These are phyloP conservation scores for Rhodotorula graminis DNA, from an alignment of 768 basidiomycete species.

Conservation along the genomic window DNA sequence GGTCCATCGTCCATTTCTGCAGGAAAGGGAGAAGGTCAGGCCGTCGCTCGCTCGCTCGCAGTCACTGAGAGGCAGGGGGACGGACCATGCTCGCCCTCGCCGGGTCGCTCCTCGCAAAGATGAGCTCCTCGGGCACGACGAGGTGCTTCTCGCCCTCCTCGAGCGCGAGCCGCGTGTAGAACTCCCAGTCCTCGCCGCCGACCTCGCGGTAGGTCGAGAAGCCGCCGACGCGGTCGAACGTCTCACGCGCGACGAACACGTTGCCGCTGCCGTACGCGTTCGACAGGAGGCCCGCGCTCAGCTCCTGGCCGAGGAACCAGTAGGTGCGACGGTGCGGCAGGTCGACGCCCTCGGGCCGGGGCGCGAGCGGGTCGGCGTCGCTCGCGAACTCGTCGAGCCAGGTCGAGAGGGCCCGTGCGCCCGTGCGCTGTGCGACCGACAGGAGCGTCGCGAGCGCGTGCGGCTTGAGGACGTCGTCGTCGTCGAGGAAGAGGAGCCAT, in stretches of 20 bases:
- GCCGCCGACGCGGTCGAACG: constrained; percentile 26
- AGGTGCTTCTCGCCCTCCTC: constrained; percentile 6
- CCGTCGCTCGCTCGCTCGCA: too few species aligned
- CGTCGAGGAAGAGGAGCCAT: constrained; percentile 38
- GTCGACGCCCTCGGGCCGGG: background rate
- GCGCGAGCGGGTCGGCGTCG: constrained; percentile 29
- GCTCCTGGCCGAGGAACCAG: constrained; percentile 37
- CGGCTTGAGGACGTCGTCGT: constrained; percentile 40
- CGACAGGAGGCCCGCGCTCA: constrained; percentile 24
- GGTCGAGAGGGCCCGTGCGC: constrained; percentile 28
- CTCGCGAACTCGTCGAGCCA: constrained; percentile 39
- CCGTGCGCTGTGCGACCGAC: constrained; percentile 7
- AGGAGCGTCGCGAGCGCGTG: constrained; percentile 34
- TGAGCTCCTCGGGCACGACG: constrained; percentile 32
- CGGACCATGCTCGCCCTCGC: constrained; percentile 30
- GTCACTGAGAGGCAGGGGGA: too few species aligned
- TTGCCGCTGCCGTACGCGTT: constrained; percentile 38
- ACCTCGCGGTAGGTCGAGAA: constrained; percentile 38
- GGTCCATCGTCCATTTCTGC: constrained; percentile 41
- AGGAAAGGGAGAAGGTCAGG: background rate
- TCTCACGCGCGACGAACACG: constrained; percentile 26
- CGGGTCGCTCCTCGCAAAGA: constrained; percentile 32
- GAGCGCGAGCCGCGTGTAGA: constrained; percentile 26
- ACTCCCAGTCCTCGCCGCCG: constrained; percentile 39
- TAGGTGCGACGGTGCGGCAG: constrained; percentile 33